Base-by-base conservation (phyloP, 2,329 filamentous ascomycete species). In the Tolypocladium inflatum region DNA sequence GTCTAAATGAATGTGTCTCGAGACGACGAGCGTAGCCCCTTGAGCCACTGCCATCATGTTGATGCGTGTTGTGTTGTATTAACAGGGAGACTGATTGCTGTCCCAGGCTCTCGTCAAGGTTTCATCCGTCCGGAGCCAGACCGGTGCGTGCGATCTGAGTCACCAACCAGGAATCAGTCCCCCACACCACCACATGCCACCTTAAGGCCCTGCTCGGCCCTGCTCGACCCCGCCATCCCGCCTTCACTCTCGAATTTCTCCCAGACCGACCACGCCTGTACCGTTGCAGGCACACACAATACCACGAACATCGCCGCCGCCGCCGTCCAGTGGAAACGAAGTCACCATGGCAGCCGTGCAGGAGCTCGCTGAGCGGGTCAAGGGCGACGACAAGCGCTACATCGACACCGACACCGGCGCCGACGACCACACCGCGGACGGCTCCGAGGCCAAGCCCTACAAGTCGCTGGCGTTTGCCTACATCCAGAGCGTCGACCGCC, bases 381-480 rank as follows among this genome's bases (percentile, higher is more conserved):
- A 57, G 23, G 52, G 37, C 45, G 56, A 48, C 53, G 56, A 58
- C 41, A 55, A 43, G 23, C 19, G 89, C 72, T 91, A 92, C 76
- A 81, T 96, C 69, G 91, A 96, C 78, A 88, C 91, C 70, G 88
- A 91, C 66, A 80, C 80, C 64, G 91, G 91, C 66, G 77, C 81
- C 65, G 91, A 94, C 75, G 84, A 88, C 67, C 73, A 82, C 64
- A 71, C 80, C 60, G 82, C 85, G 63, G 78, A 83, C 64, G 91
- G 91, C 69, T 82, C 86, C 63, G 83, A 92, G 72, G 75, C 80
- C 61, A 82, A 85, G 64, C 91, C 91, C 54, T 96, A 87, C 83
- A 93, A 95, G 79, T 85, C 88, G 45, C 82, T 96, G 48, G 79
- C 87, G 63, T 86, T 86, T 69, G 91, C 90, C 63, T 89, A 90